Evolutionary conservation across 1,139 yeast genomes (phyloP), one percentile per base, ranked within the genome.

Genomic region (Candida pseudoviswanathii): DNA sequence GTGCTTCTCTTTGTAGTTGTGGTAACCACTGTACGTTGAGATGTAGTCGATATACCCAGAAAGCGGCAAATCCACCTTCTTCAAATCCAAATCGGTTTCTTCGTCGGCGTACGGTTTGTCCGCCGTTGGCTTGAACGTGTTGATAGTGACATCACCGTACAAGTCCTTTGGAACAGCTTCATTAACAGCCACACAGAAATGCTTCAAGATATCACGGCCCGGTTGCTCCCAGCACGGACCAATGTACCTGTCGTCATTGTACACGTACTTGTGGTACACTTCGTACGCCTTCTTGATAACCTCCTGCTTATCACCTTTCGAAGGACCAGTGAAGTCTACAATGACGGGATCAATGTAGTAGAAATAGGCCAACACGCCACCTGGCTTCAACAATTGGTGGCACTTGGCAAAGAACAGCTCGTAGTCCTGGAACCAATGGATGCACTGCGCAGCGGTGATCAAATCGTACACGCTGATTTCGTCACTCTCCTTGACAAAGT

Each of bases 191-290:
- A 46, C 52, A 51, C 67, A 67, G 48, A 54, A 57, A 40, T 68
- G 51, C 50, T 65, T 65, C 46, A 75, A 57, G 31, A 73, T 68
- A 8, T 52, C 44, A 46, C 80, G 58, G 2, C 81, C 81, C 1
- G 81, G 81, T 50, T 73, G 75, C 53, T 74, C 78, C 78, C 79
- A 74, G 54, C 68, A 63, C 1, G 76, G 76, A 0, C 81, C 80
- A 21, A 75, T 59, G 25, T 52, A 60, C n/a, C 56, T 48, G 1
- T 70, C 67, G 49, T 73, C 75, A 25, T 67, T 66, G 52, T 75
- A 75, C n/a, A 64, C 67, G 50, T 66, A 72, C 47, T 70, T 64
- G 50, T 54, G 47, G 56, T 74, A 73, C 26, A 70, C 53, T 9
- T 63, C 57, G 31, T 56, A 53, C 2, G 71, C 70, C 45, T 51